These are phyloP conservation scores for Aspergillus sp. DNA, from an alignment of 2,329 filamentous ascomycete genomes.

Conservation along the genomic window DNA sequence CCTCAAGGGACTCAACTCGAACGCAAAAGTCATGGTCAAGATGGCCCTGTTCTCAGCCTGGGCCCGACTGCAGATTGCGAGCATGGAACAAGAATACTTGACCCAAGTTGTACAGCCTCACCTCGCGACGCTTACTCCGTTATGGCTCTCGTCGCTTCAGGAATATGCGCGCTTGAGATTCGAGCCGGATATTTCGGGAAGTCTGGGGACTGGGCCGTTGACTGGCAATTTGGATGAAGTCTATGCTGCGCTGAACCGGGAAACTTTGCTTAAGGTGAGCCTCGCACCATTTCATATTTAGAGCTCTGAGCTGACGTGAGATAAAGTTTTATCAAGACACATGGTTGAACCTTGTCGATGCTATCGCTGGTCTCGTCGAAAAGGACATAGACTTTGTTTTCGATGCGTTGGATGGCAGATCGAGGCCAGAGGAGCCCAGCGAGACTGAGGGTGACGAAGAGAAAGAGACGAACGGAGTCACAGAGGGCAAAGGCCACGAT, in stretches of 20 bases:
- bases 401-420: constrained; percentile 85
- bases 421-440: constrained; percentile 23
- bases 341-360: constrained; percentile 94
- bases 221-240: constrained; percentile 87
- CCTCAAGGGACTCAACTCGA: constrained; percentile 83
- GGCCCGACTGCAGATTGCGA: constrained; percentile 94
- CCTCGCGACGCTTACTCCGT: constrained; percentile 77
- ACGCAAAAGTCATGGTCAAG: constrained; percentile 97
- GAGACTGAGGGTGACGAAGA: constrained; percentile 19
- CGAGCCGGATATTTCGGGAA: constrained; percentile 94
- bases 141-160: constrained; percentile 88
- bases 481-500: constrained; percentile 57
- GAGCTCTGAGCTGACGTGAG: not conserved
- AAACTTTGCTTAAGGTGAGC: constrained; percentile 69
- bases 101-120: constrained; percentile 83
- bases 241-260: constrained; percentile 87
- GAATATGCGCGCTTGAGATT: constrained; percentile 92
- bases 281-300: too few relatives aligned
- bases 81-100: constrained; percentile 82
- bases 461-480: constrained; percentile 11
- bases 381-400: constrained; percentile 98
- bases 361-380: constrained; percentile 93
- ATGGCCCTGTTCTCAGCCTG: constrained; percentile 95
- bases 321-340: constrained; percentile 84
- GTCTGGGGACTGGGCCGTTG: constrained; percentile 69